phyloP scores from a whole-genome alignment of 164 flowering plant species.

The Santalum album region DNA sequence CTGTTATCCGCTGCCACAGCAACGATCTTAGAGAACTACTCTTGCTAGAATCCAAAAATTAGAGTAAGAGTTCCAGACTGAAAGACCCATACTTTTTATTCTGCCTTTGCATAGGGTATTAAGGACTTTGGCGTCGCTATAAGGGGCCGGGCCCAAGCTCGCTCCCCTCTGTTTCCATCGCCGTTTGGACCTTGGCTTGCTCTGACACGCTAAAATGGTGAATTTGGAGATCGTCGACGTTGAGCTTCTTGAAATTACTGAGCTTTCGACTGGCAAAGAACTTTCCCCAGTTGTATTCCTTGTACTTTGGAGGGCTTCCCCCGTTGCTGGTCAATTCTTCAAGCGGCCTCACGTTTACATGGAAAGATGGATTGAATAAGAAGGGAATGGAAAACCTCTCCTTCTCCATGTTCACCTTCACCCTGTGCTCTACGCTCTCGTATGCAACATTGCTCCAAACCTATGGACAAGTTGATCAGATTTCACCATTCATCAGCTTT shows the following conservation, averaged over 20 bases:
- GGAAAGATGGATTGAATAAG: constrained; percentile 42
- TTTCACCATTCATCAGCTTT: background rate
- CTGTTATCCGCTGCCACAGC: too few relatives aligned
- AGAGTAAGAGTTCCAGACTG: too few relatives aligned
- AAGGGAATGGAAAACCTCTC: constrained; percentile 61
- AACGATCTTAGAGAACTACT: too few relatives aligned
- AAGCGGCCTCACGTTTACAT: constrained; percentile 39
- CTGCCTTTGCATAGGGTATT: too few relatives aligned
- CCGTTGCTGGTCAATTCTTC: constrained; percentile 30
- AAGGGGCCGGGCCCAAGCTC: too few relatives aligned
- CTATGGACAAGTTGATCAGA: constrained; percentile 9
- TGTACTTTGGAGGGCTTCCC: constrained; percentile 24
- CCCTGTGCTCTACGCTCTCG: constrained; percentile 67
- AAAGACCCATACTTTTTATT: too few relatives aligned
- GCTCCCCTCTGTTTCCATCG: too few relatives aligned
- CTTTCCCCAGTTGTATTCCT: constrained; percentile 34
- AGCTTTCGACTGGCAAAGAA: constrained; percentile 22
- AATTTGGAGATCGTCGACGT: constrained; percentile 35
- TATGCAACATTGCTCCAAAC: constrained; percentile 60
- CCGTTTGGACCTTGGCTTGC: too few relatives aligned
- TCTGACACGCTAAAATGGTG: constrained; percentile 24
- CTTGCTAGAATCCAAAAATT: too few relatives aligned
- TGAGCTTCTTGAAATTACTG: constrained; percentile 38
- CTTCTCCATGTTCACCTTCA: constrained; percentile 35
- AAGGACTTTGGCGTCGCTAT: too few relatives aligned